Base-by-base conservation (phyloP, 2,329 filamentous ascomycete genomes). In the Fusarium sulawesiense region DNA sequence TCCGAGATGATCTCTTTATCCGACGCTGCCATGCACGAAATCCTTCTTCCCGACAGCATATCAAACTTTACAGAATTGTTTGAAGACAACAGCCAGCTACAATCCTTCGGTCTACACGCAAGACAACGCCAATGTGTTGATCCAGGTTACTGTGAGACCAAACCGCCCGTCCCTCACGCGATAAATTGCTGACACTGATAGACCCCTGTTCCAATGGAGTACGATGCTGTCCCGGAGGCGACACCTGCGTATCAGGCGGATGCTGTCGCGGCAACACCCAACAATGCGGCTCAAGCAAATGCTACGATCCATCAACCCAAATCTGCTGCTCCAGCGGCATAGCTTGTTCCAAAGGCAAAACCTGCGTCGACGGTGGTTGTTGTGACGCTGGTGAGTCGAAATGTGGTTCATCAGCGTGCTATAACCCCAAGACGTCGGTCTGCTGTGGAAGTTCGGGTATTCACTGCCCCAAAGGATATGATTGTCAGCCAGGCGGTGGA, bases 401-500 rank as follows among this genome's bases (percentile, higher is more conserved):
- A 5, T 64, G 60, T 1, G 59, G 61, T 1, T 32, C 59, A 3
- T 40, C 61, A 4, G 61, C 30, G 0, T 64, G 59, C 2, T 64
- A 64, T 4, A 20, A 64, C 30, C 59, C 59, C 0, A 3, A 64
- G 2, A 49, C 44, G 0, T 64, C 61, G 1, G 60, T 64, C 0
- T 64, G 61, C 11, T 64, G 61, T 0, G 61, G 50, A 0, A 41
- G 50, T 3, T 7, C 34, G 0, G 37, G 61, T 0, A 21, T 51
- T 1, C 41, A 57, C 4, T 64, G 61, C 0, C 61, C 61, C 0
- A 64, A 64, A 5, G 61, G 50, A 0, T 64, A 64, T 25, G 61
- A 64, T 13, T 64, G 61, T 4, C 48, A 64, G 42, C 23, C 34
- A 2, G 61, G 61, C 2, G 61, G 61, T 4, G 61, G 61, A 1